These are phyloP conservation scores for Colletotrichum chrysophilum DNA, from an alignment of 2,329 filamentous ascomycete species.

Conservation along the genomic window DNA sequence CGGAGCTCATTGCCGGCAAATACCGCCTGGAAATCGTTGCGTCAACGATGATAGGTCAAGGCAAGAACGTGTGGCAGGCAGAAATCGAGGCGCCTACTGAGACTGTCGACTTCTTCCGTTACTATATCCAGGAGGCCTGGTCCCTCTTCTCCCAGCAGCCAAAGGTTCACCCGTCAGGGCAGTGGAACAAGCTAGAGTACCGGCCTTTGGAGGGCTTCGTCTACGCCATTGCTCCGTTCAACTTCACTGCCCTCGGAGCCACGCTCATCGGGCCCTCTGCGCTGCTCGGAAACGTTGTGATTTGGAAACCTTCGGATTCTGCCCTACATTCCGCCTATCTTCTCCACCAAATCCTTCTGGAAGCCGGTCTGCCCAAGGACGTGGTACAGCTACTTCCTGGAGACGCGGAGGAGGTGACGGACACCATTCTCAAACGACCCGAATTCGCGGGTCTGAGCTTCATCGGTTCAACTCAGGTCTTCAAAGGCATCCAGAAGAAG, in stretches of 20 bases:
- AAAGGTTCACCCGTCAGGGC: conserved; percentile 77
- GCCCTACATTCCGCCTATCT: conserved; percentile 92
- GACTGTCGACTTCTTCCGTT: conserved; percentile 89
- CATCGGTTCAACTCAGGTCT: conserved; percentile 90
- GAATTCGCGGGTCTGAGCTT: conserved; percentile 93
- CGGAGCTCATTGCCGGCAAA: conserved; percentile 87
- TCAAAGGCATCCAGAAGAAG: conserved; percentile 85
- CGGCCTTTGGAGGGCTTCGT: conserved; percentile 93
- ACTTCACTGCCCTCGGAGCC: conserved; percentile 94
- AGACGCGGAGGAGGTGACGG: conserved; percentile 83
- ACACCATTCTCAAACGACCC: conserved; percentile 74
- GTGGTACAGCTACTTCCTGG: conserved; percentile 95
- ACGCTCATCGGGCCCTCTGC: conserved; percentile 86
- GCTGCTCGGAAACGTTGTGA: conserved; percentile 89
- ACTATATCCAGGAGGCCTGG: conserved; percentile 93
- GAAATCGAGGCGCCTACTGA: conserved; percentile 98
- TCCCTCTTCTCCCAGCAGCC: conserved; percentile 90
- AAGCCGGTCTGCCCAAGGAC: conserved; percentile 86
- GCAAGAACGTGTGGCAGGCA: conserved; percentile 98
- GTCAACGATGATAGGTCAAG: conserved; percentile 92
- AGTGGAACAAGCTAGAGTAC: conserved; percentile 94
- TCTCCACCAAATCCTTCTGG: conserved; percentile 86
- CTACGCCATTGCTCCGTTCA: conserved; percentile 93
- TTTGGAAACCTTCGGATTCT: conserved; percentile 97
- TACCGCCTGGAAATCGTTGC: conserved; percentile 98